phyloP scores from a whole-genome alignment of 2,329 filamentous ascomycete genomes.

The Cyphellophora europaea region DNA sequence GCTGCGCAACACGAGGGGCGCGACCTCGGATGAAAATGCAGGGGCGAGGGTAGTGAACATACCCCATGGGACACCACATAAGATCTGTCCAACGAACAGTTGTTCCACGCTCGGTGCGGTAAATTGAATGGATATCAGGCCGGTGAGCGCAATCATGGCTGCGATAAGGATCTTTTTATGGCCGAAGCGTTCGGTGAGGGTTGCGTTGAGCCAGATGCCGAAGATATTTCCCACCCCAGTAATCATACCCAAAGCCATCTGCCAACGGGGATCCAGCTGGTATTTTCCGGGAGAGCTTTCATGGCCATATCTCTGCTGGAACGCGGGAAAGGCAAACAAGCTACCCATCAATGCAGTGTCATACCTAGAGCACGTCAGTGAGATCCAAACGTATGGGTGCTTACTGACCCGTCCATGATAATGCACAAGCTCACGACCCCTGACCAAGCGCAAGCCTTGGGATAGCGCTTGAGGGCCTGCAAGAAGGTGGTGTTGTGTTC shows the following conservation, averaged over 20 bases:
- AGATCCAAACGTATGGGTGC: too few relatives aligned
- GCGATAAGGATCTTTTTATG: conserved; percentile 55
- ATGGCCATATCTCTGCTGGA: conserved; percentile 21
- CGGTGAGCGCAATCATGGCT: conserved; percentile 42
- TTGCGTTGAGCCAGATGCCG: conserved; percentile 58
- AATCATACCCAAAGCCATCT: conserved; percentile 47
- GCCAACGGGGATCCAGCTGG: conserved; percentile 47
- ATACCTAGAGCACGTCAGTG: too few relatives aligned
- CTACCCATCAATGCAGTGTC: conserved; percentile 20
- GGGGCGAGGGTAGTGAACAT: conserved; percentile 34
- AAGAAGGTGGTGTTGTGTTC: conserved; percentile 58
- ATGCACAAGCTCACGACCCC: conserved; percentile 18
- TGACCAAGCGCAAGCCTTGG: conserved; percentile 59
- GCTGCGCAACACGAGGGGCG: conserved; percentile 16
- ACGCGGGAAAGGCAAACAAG: conserved; percentile 22
- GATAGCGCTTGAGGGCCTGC: conserved; percentile 73
- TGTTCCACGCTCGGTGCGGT: conserved; percentile 26
- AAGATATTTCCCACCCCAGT: conserved; percentile 55
- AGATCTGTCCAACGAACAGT: conserved; percentile 25
- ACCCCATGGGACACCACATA: conserved; percentile 31
- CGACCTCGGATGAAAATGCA: conserved; percentile 23
- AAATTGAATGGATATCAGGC: conserved; percentile 28
- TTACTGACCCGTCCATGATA: too few relatives aligned
- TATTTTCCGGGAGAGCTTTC: conserved; percentile 26
- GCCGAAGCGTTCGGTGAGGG: conserved; percentile 53